Conservation (phyloP, 2,329 filamentous ascomycete genomes). For the Diaporthe vexans region DNA sequence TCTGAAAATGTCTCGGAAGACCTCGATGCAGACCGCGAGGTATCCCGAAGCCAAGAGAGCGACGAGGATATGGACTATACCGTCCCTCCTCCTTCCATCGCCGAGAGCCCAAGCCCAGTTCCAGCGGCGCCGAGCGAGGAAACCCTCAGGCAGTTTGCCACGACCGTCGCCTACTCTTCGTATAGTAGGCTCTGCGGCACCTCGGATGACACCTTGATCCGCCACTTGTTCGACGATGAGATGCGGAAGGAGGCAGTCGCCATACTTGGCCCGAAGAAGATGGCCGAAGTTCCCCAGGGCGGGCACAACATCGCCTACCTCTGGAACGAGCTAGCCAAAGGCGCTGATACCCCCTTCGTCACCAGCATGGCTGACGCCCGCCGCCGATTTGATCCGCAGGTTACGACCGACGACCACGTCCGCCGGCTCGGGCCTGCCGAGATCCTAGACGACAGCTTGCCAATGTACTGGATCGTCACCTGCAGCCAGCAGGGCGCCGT, state of each 20-base stretch:
- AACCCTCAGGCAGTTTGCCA: not conserved
- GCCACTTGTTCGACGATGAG: not conserved
- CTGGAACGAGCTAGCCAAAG: not conserved
- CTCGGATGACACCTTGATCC: not conserved
- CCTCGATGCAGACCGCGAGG: not conserved
- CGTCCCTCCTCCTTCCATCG: not conserved
- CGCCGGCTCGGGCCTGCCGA: not conserved
- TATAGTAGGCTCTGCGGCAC: slow-evolving; percentile 5
- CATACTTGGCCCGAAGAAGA: not conserved
- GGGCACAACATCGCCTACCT: not conserved
- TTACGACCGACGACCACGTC: not conserved
- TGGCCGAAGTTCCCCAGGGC: not conserved
- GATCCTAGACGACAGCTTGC: not conserved
- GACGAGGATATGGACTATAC: not conserved
- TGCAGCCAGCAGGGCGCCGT: not conserved
- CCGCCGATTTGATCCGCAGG: not conserved
- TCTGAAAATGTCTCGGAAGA: not conserved
- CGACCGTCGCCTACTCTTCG: not conserved
- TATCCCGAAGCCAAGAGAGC: not conserved
- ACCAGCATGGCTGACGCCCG: not conserved
- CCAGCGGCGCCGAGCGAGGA: not conserved
- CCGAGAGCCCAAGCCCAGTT: too few species aligned
- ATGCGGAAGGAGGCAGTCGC: not conserved
- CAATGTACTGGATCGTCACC: slow-evolving; percentile 1
- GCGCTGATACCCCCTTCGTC: not conserved